Evolutionary conservation across 371 early-diverging fungal species (phyloP).

Genomic region (Mucor lusitanicus): DNA sequence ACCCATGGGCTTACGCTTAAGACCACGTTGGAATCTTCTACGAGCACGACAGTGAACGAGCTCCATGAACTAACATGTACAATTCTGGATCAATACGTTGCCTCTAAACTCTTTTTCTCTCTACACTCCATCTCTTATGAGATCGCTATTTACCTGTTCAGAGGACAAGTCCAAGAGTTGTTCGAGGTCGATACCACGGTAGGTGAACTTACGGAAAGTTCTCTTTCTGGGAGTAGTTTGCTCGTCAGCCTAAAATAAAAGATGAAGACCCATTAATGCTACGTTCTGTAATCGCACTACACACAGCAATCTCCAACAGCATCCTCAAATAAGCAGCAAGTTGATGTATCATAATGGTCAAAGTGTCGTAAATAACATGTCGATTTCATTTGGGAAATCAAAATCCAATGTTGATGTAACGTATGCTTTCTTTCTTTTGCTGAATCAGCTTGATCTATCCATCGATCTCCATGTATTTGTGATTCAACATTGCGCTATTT

Average conservation of each 20-base stretch:
- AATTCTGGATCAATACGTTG: background rate
- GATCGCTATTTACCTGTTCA: constrained; percentile 63
- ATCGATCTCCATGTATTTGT: background rate
- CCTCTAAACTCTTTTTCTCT: background rate
- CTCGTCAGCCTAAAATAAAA: constrained; percentile 52
- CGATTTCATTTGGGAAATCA: background rate
- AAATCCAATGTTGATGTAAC: background rate
- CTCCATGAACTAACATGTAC: constrained; percentile 77
- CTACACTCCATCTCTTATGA: background rate
- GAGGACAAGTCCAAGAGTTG: constrained; percentile 85
- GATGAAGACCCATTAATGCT: background rate
- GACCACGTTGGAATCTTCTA: constrained; percentile 96
- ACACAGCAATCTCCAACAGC: background rate
- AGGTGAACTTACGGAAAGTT: constrained; percentile 97
- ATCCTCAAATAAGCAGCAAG: background rate
- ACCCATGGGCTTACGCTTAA: constrained; percentile 96
- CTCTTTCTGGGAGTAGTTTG: constrained; percentile 76
- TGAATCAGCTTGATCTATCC: background rate
- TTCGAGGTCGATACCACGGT: constrained; percentile 94
- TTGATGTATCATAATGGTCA: background rate
- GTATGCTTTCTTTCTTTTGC: background rate
- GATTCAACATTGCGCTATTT: background rate
- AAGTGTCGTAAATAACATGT: background rate
- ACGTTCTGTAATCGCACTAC: background rate
- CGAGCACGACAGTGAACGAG: constrained; percentile 95